Evolutionary conservation across 164 flowering plant species (phyloP).

Genomic region (Platanus orientalis): DNA sequence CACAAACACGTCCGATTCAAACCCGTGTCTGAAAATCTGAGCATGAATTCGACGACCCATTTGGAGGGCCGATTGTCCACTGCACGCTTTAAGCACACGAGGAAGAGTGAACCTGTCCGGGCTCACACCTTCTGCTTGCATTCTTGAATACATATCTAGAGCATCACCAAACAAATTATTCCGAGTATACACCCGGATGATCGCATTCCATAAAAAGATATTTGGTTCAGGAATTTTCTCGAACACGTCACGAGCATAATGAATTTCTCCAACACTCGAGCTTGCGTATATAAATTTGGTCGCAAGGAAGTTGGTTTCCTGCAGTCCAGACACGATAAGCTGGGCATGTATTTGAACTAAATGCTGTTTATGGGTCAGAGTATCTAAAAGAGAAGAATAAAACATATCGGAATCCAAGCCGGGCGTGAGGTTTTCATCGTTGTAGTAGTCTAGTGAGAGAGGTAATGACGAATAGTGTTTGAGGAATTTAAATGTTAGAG

Average conservation of each 20-base stretch:
- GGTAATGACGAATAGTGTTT: conserved; percentile 17
- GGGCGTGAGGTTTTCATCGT: conserved; percentile 5
- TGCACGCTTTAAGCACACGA: conserved; percentile 28
- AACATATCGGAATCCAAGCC: conserved; percentile 22
- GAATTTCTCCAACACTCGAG: conserved; percentile 23
- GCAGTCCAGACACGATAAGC: conserved; percentile 21
- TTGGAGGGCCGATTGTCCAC: conserved; percentile 6
- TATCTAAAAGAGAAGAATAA: conserved; percentile 23
- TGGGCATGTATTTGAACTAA: conserved; percentile 34
- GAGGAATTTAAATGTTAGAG: conserved; percentile 2
- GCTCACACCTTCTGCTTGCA: conserved; percentile 38
- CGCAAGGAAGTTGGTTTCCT: conserved; percentile 17
- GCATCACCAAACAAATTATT: conserved; percentile 36
- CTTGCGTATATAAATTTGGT: conserved; percentile 27
- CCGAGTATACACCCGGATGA: conserved; percentile 52
- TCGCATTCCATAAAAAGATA: conserved; percentile 73
- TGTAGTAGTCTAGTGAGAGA: conserved; percentile 12
- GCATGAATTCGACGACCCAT: conserved; percentile 19
- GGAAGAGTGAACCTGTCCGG: conserved; percentile 38
- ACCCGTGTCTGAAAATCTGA: conserved; percentile 26
- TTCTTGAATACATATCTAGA: conserved; percentile 43
- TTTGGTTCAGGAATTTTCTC: conserved; percentile 51
- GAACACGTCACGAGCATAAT: conserved; percentile 42
- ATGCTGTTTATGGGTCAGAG: conserved; percentile 16
- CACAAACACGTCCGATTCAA: conserved; percentile 35